A percentile compares a stretch with the other conserved stretches of the same genome.
These are phyloP conservation scores for Coffea humblotiana DNA, from an alignment of 305 asterid species.

Conservation along the genomic window DNA sequence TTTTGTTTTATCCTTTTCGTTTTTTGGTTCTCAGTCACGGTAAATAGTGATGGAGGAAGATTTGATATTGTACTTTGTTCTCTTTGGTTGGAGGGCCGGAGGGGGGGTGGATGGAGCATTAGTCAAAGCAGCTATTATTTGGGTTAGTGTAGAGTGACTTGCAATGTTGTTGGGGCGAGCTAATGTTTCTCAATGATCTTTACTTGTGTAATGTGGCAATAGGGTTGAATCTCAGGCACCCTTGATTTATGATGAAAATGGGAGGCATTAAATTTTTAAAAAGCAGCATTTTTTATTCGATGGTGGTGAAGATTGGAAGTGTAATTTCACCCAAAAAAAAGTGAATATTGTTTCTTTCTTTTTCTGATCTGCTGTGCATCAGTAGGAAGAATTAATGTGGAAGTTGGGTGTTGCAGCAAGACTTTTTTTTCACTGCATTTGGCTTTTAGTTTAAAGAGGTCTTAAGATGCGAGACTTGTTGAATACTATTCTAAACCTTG, in stretches of 20 bases:
- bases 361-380: background rate
- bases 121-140: background rate
- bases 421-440: background rate
- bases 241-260: background rate
- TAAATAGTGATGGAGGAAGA: background rate
- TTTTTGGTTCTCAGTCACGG: background rate
- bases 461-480: background rate
- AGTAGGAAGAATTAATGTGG: background rate
- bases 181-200: background rate
- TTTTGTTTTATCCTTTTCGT: background rate
- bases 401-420: background rate
- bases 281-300: background rate
- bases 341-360: background rate
- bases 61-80: too few species aligned
- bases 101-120: background rate
- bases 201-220: background rate
- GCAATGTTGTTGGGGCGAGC: background rate
- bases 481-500: background rate
- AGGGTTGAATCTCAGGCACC: background rate
- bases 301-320: background rate
- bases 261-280: background rate
- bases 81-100: background rate
- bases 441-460: background rate
- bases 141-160: background rate
- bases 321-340: background rate